Evolutionary conservation across 2,329 filamentous ascomycete genomes (phyloP), one percentile per base, ranked within the genome.

Genomic region (Penicillium sp.): DNA sequence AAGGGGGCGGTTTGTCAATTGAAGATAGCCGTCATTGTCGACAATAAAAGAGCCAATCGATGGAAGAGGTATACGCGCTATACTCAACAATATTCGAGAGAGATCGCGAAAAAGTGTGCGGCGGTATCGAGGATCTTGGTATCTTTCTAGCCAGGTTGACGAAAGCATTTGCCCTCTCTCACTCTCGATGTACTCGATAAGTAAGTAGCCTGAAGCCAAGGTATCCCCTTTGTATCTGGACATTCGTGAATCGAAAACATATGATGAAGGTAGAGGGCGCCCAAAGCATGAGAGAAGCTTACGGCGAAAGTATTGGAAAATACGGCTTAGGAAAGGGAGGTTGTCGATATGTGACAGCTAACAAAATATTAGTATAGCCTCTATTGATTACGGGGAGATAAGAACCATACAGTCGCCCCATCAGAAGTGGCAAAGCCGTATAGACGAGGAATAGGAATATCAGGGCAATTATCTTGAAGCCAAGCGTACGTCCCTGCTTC

Each of bases 401-500:
- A 10, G 2, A 23, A 5, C 2, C 49, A 26, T 54, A 56, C 51
- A 16, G 31, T 49, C 36, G 51, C 28, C 2, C 50, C 44, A 18
- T 29, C 38, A 2, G 42, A 49, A 10, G 47, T n/a, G 1, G 14
- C 44, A 42, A 55, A 53, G 13, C 54, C 52, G 34, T 50, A 49
- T 6, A 55, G 42, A 13, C 26, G 38, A 4, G 44, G 54, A 18
- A 54, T 47, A 2, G 50, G 52, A 3, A 57, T 22, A 40, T 23
- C n/a, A 6, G 34, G 26, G 22, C 47, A 50, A 35, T 71, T 56
- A 8, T 68, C 53, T 34, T 66, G 50, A 4, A 73, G 57, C 67
- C 65, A 73, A 14, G 65, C 56, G 47, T 67, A 73, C 2, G 69
- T 67, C 3, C 63, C 70, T 8, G 62, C 69, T 56, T 74, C 70